Conservation (phyloP, 257 asterid species). For the Voacanga thouarsii region DNA sequence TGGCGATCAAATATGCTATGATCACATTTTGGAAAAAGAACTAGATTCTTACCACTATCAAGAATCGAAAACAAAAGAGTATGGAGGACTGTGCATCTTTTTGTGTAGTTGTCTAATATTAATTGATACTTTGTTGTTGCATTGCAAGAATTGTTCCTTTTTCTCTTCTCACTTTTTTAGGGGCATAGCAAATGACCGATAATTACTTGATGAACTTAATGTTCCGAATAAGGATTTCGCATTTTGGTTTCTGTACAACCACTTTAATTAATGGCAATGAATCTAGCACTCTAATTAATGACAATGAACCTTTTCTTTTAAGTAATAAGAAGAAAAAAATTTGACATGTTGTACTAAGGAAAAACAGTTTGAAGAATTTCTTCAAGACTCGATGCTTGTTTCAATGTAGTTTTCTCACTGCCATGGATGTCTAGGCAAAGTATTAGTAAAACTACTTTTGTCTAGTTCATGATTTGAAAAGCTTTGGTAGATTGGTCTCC, state of each 20-base stretch:
- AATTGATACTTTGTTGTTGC: neutral
- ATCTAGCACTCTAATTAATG: neutral
- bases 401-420: neutral
- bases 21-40: slow-evolving; percentile 54
- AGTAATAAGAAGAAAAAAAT: neutral
- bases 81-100: neutral
- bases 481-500: too few species aligned
- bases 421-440: neutral
- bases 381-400: neutral
- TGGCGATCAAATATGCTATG: slow-evolving; percentile 66
- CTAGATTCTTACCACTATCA: slow-evolving; percentile 10
- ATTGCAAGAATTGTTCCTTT: neutral
- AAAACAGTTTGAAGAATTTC: neutral
- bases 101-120: neutral
- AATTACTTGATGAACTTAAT: neutral
- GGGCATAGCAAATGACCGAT: neutral
- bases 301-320: neutral
- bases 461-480: neutral
- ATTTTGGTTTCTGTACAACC: neutral
- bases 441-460: neutral
- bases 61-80: neutral
- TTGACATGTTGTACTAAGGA: neutral
- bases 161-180: neutral
- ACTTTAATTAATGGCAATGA: neutral
- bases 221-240: neutral